Percentiles rank a stretch among this genome's conserved stretches.
Conservation (phyloP, 106 monocot species). For the Phalaenopsis equestris region DNA sequence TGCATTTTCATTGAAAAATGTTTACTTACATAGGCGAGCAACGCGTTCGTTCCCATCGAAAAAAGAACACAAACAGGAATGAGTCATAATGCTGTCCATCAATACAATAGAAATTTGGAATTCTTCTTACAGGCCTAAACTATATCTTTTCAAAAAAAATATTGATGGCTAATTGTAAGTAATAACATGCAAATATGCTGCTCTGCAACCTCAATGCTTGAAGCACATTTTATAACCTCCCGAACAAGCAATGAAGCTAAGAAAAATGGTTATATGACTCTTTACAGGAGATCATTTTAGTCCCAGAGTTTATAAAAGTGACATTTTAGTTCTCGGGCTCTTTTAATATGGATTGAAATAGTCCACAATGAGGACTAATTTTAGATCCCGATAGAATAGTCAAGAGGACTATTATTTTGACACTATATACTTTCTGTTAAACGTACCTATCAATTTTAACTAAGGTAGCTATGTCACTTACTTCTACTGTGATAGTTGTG, state of each 20-base stretch:
- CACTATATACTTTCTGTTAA: neutral
- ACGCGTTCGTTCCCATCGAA: constrained; percentile 70
- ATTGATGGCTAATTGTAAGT: constrained; percentile 88
- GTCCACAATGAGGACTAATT: too few relatives aligned
- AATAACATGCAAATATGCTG: constrained; percentile 92
- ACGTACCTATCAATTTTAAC: neutral
- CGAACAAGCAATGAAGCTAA: constrained; percentile 80
- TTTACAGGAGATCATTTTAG: too few relatives aligned
- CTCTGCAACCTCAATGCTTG: constrained; percentile 64
- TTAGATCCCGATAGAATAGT: too few relatives aligned
- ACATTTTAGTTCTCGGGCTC: too few relatives aligned
- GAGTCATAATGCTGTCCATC: constrained; percentile 87
- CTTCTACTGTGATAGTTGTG: constrained; percentile 66
- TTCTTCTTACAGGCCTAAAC: constrained; percentile 70
- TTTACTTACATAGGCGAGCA: constrained; percentile 88
- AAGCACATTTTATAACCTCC: constrained; percentile 90
- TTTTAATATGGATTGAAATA: too few relatives aligned
- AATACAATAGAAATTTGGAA: constrained; percentile 87
- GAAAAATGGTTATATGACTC: neutral
- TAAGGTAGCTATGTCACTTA: constrained; percentile 65
- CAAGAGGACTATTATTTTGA: neutral
- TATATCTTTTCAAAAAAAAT: constrained; percentile 79
- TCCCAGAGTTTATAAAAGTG: too few relatives aligned
- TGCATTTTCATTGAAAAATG: neutral
- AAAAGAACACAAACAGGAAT: constrained; percentile 80